A percentile compares a stretch with the other conserved stretches of the same genome.
Conservation (phyloP, 208 protist genomes). For the Trypanosoma theileri region DNA sequence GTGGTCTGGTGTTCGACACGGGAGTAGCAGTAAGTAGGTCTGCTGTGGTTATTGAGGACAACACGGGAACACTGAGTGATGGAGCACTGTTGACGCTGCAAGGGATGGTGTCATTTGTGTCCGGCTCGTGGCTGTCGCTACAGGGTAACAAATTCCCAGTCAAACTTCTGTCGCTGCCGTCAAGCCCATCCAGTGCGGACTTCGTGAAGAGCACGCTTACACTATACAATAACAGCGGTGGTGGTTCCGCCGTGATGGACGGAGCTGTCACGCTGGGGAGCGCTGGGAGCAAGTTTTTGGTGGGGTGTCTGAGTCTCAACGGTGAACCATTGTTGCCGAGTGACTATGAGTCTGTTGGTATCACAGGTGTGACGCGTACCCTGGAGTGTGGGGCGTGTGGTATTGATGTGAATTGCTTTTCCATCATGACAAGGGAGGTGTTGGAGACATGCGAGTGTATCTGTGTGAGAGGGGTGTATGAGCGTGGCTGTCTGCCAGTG, state of each 20-base stretch:
- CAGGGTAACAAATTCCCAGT: constrained; percentile 8
- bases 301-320: constrained; percentile 16
- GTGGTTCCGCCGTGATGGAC: constrained; percentile 12
- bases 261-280: neutral
- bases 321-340: neutral
- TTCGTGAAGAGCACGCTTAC: constrained; percentile 8
- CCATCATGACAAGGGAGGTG: neutral
- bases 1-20: constrained; percentile 5
- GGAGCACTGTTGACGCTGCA: constrained; percentile 4
- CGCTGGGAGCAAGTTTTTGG: neutral
- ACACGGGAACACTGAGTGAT: neutral
- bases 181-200: neutral
- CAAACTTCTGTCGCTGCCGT: constrained; percentile 8
- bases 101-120: neutral
- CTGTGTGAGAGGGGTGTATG: constrained; percentile 9
- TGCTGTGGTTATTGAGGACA: constrained; percentile 8
- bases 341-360: constrained; percentile 9
- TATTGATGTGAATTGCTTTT: constrained; percentile 11
- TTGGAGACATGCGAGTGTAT: constrained; percentile 7
- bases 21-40: neutral
- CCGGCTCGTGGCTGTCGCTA: constrained; percentile 11
- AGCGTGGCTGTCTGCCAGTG: constrained; percentile 13
- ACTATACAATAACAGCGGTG: constrained; percentile 5
- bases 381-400: constrained; percentile 9
- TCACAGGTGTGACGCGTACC: neutral